Conservation (phyloP, 1,284 basidiomycete species). For the Sparassis latifolia region DNA sequence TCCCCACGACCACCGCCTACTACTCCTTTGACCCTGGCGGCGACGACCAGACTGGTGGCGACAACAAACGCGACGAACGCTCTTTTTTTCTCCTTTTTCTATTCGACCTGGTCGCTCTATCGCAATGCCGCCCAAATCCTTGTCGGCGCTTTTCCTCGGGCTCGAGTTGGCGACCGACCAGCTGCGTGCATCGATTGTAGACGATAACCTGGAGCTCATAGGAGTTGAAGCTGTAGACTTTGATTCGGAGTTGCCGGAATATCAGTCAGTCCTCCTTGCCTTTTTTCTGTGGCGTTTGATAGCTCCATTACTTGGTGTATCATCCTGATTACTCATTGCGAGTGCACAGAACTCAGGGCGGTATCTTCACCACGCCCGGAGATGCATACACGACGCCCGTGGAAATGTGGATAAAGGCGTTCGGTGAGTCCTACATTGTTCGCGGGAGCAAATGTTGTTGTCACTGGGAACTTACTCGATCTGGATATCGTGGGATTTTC, state of each 20-base stretch:
- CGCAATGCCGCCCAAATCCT: constrained; percentile 40
- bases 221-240: constrained; percentile 76
- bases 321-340: background rate
- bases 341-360: constrained; percentile 62
- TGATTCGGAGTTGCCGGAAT: constrained; percentile 72
- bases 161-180: constrained; percentile 78
- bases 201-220: constrained; percentile 71
- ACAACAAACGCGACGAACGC: constrained; percentile 2
- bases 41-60: constrained; percentile 14
- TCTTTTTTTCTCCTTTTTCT: constrained; percentile 10
- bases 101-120: constrained; percentile 3
- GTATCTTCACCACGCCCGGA: constrained; percentile 77
- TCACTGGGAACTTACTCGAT: too few species aligned
- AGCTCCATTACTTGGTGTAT: background rate
- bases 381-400: constrained; percentile 80
- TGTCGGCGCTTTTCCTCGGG: constrained; percentile 62
- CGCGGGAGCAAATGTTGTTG: constrained; percentile 39
- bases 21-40: constrained; percentile 4
- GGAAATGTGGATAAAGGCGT: constrained; percentile 80
- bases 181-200: constrained; percentile 72
- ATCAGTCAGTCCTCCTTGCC: constrained; percentile 51
- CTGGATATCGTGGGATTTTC: background rate
- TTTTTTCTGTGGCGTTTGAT: background rate
- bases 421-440: constrained; percentile 46
- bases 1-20: constrained; percentile 17